phyloP scores from a whole-genome alignment of 2,329 filamentous ascomycete species.

The Alternaria burnsii region DNA sequence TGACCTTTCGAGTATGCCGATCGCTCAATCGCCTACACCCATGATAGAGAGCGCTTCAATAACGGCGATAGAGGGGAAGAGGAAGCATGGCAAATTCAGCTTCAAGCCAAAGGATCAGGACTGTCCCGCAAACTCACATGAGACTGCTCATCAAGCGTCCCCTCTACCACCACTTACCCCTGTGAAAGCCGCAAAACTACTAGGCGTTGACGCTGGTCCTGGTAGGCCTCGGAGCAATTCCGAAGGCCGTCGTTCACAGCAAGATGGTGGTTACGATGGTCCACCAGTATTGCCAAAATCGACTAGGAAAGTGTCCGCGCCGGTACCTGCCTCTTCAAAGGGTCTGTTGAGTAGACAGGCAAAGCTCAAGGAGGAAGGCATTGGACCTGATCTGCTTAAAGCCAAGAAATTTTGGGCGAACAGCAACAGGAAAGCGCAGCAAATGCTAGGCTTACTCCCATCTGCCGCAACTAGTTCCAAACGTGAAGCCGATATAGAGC shows the following conservation, averaged over 20 bases:
- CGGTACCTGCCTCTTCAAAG: slow-evolving; percentile 8
- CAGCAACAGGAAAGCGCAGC: slow-evolving; percentile 22
- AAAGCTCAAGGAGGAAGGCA: slow-evolving; percentile 22
- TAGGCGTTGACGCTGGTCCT: slow-evolving; percentile 21
- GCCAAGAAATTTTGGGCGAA: slow-evolving; percentile 13
- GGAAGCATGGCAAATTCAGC: slow-evolving; percentile 27
- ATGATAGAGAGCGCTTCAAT: slow-evolving; percentile 8
- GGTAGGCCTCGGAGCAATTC: slow-evolving; percentile 5
- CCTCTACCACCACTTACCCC: slow-evolving; percentile 32
- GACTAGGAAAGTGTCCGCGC: slow-evolving; percentile 8
- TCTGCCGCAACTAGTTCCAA: slow-evolving; percentile 13
- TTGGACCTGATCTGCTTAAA: slow-evolving; percentile 15
- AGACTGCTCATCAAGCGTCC: slow-evolving; percentile 11
- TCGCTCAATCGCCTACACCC: slow-evolving; percentile 10
- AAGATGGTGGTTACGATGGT: slow-evolving; percentile 10
- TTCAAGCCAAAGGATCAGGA: slow-evolving; percentile 24
- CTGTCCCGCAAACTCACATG: slow-evolving; percentile 14
- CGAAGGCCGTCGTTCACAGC: not conserved
- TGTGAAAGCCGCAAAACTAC: slow-evolving; percentile 32
- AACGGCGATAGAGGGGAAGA: slow-evolving; percentile 18
- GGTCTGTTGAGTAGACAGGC: slow-evolving; percentile 9
- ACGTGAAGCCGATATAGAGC: slow-evolving; percentile 6
- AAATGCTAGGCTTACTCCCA: slow-evolving; percentile 24
- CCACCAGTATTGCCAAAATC: slow-evolving; percentile 13
- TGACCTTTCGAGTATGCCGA: not conserved